Base-by-base conservation (phyloP, 2,329 filamentous ascomycete species). In the Thelonectria discophora region DNA sequence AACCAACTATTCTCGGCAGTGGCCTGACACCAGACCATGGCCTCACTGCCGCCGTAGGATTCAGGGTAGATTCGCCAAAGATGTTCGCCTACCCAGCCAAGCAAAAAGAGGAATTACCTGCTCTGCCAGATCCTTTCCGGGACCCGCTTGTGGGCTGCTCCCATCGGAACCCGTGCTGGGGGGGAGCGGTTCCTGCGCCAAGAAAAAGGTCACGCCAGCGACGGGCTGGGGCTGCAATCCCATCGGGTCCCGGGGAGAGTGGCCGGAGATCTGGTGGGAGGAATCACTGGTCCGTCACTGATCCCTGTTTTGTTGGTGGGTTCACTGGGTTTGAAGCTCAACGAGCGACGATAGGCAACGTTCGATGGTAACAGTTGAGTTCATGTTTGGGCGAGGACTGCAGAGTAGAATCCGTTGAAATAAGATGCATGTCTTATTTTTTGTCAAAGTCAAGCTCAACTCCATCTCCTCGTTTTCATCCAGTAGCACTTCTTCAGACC, bases 111-210 rank as follows among this genome's bases (percentile, higher is more conserved):
- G 10, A 37, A n/a, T 37, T 15, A 5, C 21, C n/a, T 45, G 21
- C 32, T 43, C 15, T 24, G 21, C 21, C 17, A 24, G 4, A 45
- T 37, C 17, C 50, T 46, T 27, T 17, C n/a, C 43, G 43, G 57
- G 54, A 60, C 57, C 57, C 51, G 51, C 32, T 11, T 3, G 48
- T 60, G n/a, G 45, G 50, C 30, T 8, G 49, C 21, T 60, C 11
- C n/a, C 13, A 9, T 39, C 57, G 57, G 57, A 60, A 60, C 51
- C 57, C 57, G 57, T n/a, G 37, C 24, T 13, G n/a, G 15, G 15
- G 21, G 17, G 49, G 24, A 47, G 45, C 27, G 21, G 13, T 15
- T 47, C 43, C 17, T 40, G n/a, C 13, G 54, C 39, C 43, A 18
- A 32, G 18, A 39, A 24, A 50, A 21, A 45, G 40, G 46, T 40